Percentiles rank a stretch among this genome's conserved stretches.
phyloP scores from a whole-genome alignment of 345 rosid genomes.

The Pseudoturritis turrita region DNA sequence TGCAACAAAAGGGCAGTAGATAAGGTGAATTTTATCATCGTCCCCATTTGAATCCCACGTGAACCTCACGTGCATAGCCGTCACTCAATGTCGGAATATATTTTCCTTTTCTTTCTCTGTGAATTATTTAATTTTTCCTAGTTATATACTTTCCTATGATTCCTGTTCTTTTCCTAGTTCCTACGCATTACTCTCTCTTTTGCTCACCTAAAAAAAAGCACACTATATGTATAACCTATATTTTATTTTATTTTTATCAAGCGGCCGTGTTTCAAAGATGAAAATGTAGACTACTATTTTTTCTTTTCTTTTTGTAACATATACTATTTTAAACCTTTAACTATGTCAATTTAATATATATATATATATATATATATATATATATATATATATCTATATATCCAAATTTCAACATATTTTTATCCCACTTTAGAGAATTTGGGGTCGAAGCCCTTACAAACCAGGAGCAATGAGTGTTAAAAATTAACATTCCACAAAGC shows the following conservation, averaged over 20 bases:
- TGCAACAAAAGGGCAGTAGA: not conserved
- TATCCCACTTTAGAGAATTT: not conserved
- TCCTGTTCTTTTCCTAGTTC: slow-evolving; percentile 2
- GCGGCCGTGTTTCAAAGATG: not conserved
- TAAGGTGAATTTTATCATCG: slow-evolving; percentile 10
- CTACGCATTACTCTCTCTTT: not conserved
- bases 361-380: no score
- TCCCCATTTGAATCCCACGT: not conserved
- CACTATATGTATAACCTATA: not conserved
- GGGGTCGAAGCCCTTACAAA: not conserved
- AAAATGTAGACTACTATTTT: not conserved
- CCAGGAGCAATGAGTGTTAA: not conserved
- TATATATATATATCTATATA: no score
- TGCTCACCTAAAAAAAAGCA: slow-evolving; percentile 11
- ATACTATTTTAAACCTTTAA: not conserved
- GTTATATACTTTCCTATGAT: slow-evolving; percentile 22
- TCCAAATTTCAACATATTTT: not conserved
- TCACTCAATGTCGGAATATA: slow-evolving; percentile 24
- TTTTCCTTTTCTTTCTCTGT: not conserved
- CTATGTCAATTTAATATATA: not conserved
- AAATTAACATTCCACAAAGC: not conserved
- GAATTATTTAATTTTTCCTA: not conserved
- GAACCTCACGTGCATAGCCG: slow-evolving; percentile 28
- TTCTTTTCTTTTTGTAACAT: not conserved
- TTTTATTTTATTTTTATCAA: not conserved